Evolutionary conservation across 2,329 filamentous ascomycete genomes (phyloP), one percentile per base, ranked within the genome.

Genomic region (Corynespora cassiicola): DNA sequence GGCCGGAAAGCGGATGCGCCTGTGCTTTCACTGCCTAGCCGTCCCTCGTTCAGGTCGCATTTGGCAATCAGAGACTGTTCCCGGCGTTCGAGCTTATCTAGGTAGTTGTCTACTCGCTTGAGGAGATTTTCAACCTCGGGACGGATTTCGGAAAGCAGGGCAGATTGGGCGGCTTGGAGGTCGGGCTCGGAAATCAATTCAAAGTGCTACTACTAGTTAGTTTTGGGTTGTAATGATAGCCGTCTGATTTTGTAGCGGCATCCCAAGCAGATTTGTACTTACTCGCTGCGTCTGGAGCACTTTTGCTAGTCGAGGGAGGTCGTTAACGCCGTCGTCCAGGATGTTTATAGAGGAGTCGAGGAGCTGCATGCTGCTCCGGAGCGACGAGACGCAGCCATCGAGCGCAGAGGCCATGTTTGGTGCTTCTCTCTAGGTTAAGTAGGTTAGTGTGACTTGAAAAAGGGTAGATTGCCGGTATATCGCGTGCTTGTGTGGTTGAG

Each of bases 151-250:
- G 89, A 87, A 56, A 90, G 86, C 12, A 96, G 82, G 4, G 89
- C 85, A 52, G 88, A 78, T 69, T 96, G 91, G 20, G 91, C 91
- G 47, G 86, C 80, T 45, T 85, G 84, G 28, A 96, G 82, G 34
- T 88, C 88, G 9, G 87, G 82, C 65, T 95, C 89, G 11, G 90
- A 88, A 54, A 96, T 88, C 26, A 96, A 84, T 68, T 96, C 91
- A 71, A 95, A 96, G 73, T 96, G 91, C 86, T 95, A 56, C n/a
- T n/a, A n/a, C n/a, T n/a, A n/a, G n/a, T n/a, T n/a, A n/a, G n/a
- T n/a, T n/a, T n/a, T n/a, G n/a, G n/a, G n/a, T n/a, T n/a, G n/a
- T n/a, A n/a, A n/a, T n/a, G n/a, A n/a, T n/a, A n/a, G n/a, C n/a
- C n/a, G n/a, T n/a, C n/a, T n/a, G n/a, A n/a, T n/a, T n/a, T n/a